Base-by-base conservation (phyloP, 257 asterid species). In the Galeopsis tetrahit region DNA sequence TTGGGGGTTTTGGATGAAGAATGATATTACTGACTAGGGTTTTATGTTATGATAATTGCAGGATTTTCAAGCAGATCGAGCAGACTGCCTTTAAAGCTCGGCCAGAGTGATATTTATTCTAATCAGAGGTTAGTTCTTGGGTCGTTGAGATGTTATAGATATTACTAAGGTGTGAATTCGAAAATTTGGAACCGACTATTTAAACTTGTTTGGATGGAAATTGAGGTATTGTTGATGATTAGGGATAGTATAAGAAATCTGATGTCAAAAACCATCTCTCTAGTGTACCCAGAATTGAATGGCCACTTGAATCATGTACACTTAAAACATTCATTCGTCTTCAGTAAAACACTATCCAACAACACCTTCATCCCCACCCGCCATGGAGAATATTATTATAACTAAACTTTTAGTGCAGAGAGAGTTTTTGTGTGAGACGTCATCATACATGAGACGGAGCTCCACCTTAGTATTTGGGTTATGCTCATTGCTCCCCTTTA, bases 21-120 rank as follows among this genome's bases (percentile, higher is more conserved):
- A 59, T 75, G 52, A 31, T 51, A 10, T 51, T 70, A 17, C 5
- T 53, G 68, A 67, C 57, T 51, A 43, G 36, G 48, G 36, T 70
- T 59, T 63, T 44, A 60, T 74, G 42, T 57, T 77, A 43, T 68
- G 35, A 43, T 59, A 42, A 75, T 71, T 64, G 52, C 88, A 94
- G 98, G 96, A 21, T 78, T 88, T 76, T 89, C 96, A 9, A 72
- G 84, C 71, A 84, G 79, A 68, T 75, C 77, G 17, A 66, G 75
- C 76, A 77, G 69, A 59, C 73, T 58, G 60, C 85, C 75, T 7
- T 63, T 83, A 64, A 88, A 89, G 84, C 82, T 79, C 48, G 89
- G 82, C 58, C 85, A 52, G 62, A 71, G 63, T 68, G 88, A 81
- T 72, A 3, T 67, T 61, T 39, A 36, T 7, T 77, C 83, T 68